Conservation (phyloP, 2,329 filamentous ascomycete genomes). For the Dactylellina leptospora region DNA sequence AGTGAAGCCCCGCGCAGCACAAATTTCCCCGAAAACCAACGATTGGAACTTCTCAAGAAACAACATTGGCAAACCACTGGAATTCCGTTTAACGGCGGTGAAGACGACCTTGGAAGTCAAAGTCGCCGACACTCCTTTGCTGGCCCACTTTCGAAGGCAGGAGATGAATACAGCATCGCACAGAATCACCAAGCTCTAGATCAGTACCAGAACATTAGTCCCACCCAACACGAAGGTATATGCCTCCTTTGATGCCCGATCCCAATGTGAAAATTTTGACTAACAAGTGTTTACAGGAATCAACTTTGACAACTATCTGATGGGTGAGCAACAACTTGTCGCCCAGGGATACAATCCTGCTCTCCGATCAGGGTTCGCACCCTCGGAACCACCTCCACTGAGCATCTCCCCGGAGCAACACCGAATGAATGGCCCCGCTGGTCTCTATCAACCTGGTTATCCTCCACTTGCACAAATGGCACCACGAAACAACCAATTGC, state of each 20-base stretch:
- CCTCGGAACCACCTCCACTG: constrained; percentile 37
- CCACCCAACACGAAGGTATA: constrained; percentile 57
- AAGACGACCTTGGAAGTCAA: constrained; percentile 70
- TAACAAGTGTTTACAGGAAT: constrained; percentile 6
- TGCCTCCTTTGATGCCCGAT: constrained; percentile 59
- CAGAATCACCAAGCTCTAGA: constrained; percentile 61
- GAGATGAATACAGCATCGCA: constrained; percentile 64
- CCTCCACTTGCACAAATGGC: constrained; percentile 46
- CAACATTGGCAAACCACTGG: constrained; percentile 77
- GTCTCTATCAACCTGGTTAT: constrained; percentile 38
- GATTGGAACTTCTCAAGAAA: constrained; percentile 72
- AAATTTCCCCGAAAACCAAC: constrained; percentile 68
- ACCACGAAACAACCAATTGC: constrained; percentile 69
- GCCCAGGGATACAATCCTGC: constrained; percentile 31
- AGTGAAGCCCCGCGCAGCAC: constrained; percentile 60
- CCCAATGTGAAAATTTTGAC: constrained; percentile 61
- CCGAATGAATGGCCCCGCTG: constrained; percentile 38
- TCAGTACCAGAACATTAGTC: constrained; percentile 60
- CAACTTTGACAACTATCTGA: constrained; percentile 58
- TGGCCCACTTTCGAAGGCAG: constrained; percentile 58
- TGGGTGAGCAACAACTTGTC: constrained; percentile 60
- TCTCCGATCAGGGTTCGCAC: constrained; percentile 34
- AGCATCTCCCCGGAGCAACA: constrained; percentile 56
- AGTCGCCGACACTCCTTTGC: constrained; percentile 83
- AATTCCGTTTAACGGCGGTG: constrained; percentile 66